phyloP scores from a whole-genome alignment of 495 filamentous ascomycete species.

The Recurvomyces mirabilis region DNA sequence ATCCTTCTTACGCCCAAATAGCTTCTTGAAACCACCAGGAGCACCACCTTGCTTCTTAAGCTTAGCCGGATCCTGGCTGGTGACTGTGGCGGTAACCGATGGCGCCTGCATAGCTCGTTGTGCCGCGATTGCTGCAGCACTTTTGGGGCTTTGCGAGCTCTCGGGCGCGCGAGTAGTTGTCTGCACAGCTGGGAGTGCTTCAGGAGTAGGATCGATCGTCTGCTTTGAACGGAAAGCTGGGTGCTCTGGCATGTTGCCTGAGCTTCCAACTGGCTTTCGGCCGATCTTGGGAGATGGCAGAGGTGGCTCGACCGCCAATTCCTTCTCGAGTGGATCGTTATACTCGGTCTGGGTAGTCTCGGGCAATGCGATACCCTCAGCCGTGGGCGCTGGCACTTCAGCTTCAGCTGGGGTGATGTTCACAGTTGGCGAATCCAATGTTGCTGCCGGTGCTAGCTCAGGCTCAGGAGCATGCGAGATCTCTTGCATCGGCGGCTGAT shows the following conservation, averaged over 20 bases:
- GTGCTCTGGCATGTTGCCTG: slow-evolving; percentile 22
- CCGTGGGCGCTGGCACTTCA: slow-evolving; percentile 1
- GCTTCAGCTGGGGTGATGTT: background rate
- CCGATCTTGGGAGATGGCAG: slow-evolving; percentile 4
- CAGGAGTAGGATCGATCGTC: slow-evolving; percentile 1
- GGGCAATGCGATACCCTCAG: slow-evolving; percentile 4
- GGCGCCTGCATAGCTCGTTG: slow-evolving; percentile 27
- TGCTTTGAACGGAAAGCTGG: slow-evolving; percentile 26
- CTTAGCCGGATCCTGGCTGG: slow-evolving; percentile 37
- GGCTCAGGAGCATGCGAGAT: background rate
- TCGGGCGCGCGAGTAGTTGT: slow-evolving; percentile 3
- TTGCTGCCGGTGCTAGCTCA: background rate
- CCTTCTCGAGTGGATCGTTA: slow-evolving; percentile 10
- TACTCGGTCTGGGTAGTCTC: slow-evolving; percentile 1
- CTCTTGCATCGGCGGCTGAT: background rate
- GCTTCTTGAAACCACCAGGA: slow-evolving; percentile 43
- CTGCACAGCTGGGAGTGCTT: background rate
- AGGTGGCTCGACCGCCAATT: slow-evolving; percentile 4
- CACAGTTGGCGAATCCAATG: slow-evolving; percentile 3
- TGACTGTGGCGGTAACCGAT: slow-evolving; percentile 25
- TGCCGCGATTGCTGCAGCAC: slow-evolving; percentile 16
- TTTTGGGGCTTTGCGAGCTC: slow-evolving; percentile 7
- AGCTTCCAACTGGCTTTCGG: slow-evolving; percentile 22
- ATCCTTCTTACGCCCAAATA: slow-evolving; percentile 51
- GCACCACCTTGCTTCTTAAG: slow-evolving; percentile 40